Evolutionary conservation across 352 stramenopile genomes (phyloP).

Genomic region (Globisporangium alternatum): DNA sequence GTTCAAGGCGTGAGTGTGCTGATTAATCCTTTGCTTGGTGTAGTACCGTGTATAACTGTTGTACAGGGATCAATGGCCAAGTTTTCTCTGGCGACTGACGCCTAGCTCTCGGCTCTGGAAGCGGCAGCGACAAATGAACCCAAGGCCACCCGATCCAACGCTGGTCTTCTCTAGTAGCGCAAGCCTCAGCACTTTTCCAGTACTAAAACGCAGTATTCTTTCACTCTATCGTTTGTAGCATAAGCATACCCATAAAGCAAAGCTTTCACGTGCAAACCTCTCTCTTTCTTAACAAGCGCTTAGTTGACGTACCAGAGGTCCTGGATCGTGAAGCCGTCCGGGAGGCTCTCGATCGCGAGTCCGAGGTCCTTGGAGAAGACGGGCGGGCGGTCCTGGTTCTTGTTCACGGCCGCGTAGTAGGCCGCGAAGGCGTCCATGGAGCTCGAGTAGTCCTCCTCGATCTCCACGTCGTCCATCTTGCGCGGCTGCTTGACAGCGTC

Average conservation of each 20-base stretch:
- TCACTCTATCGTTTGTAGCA: too few relatives aligned
- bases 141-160: too few relatives aligned
- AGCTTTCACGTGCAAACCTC: background rate
- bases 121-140: too few relatives aligned
- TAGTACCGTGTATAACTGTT: too few relatives aligned
- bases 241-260: background rate
- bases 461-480: slow-evolving; percentile 86
- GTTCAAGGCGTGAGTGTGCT: too few relatives aligned
- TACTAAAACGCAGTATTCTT: too few relatives aligned
- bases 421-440: slow-evolving; percentile 87
- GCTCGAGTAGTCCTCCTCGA: slow-evolving; percentile 82
- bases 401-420: slow-evolving; percentile 88
- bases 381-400: slow-evolving; percentile 69
- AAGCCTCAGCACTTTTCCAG: too few relatives aligned
- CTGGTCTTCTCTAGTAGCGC: too few relatives aligned
- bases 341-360: slow-evolving; percentile 83
- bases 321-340: slow-evolving; percentile 63
- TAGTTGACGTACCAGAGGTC: slow-evolving; percentile 75
- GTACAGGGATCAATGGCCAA: too few relatives aligned
- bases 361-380: slow-evolving; percentile 81
- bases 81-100: too few relatives aligned
- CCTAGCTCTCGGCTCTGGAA: too few relatives aligned
- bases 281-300: background rate
- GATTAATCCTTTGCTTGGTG: too few relatives aligned
- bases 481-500: slow-evolving; percentile 70